A percentile compares a stretch with the other conserved stretches of the same genome.
Evolutionary conservation across 352 stramenopile genomes (phyloP).

Genomic region (Pythium dissotocum): DNA sequence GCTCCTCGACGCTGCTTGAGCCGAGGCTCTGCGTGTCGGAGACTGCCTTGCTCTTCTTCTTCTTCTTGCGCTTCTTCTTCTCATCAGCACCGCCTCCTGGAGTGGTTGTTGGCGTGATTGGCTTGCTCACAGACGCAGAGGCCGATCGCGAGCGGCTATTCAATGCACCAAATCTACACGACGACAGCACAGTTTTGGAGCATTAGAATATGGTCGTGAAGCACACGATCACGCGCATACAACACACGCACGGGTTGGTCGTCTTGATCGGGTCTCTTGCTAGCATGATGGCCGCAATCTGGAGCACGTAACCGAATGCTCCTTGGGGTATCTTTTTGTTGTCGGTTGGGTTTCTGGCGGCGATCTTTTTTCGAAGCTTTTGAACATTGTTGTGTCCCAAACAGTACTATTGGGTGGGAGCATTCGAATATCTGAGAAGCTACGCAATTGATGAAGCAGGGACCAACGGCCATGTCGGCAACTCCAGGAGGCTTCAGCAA

Average conservation of each 20-base stretch:
- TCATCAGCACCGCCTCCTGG: conserved; percentile 7
- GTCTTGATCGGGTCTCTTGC: conserved; percentile 39
- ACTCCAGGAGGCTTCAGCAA: background rate
- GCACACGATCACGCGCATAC: background rate
- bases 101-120: background rate
- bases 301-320: background rate
- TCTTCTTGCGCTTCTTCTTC: conserved; percentile 33
- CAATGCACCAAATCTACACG: conserved; percentile 15
- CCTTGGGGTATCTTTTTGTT: conserved; percentile 9
- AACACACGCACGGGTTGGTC: conserved; percentile 35
- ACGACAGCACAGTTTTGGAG: background rate
- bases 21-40: background rate
- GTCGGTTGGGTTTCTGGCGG: background rate
- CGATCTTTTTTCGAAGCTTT: conserved; percentile 7
- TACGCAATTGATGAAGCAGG: background rate
- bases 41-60: conserved; percentile 30
- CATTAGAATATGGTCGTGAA: background rate
- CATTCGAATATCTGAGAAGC: conserved; percentile 2
- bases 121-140: background rate
- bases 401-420: conserved; percentile 14
- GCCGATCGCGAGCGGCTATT: background rate
- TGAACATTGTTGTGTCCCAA: conserved; percentile 11
- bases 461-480: background rate
- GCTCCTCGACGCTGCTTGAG: conserved; percentile 11
- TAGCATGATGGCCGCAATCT: conserved; percentile 21